phyloP scores from a whole-genome alignment of 257 asterid genomes.

The Cordia subcordata region DNA sequence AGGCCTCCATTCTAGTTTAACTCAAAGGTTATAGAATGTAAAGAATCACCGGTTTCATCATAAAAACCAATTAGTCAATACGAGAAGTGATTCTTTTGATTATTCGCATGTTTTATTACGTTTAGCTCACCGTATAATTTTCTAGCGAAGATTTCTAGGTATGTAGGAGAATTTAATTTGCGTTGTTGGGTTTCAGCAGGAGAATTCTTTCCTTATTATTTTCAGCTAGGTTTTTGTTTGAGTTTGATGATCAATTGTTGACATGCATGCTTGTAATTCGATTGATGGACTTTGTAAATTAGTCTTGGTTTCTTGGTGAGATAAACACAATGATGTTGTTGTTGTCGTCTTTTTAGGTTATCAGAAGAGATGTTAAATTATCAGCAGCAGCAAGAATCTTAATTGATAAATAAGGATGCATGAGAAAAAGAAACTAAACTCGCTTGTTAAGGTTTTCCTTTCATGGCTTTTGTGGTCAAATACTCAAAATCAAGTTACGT shows the following conservation, averaged over 20 bases:
- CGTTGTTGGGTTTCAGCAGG: background rate
- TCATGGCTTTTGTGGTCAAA: background rate
- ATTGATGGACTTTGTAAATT: background rate
- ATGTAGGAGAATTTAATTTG: background rate
- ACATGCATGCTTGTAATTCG: background rate
- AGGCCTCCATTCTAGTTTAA: slow-evolving; percentile 30
- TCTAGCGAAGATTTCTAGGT: background rate
- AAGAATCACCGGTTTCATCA: background rate
- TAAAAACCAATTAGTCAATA: no score
- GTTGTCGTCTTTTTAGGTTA: background rate
- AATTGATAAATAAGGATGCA: background rate
- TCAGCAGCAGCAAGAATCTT: background rate
- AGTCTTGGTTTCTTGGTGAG: background rate
- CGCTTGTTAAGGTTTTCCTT: background rate
- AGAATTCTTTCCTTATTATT: background rate
- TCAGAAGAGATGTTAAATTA: background rate
- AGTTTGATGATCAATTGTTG: background rate
- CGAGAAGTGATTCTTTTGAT: slow-evolving; percentile 1
- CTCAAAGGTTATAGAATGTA: background rate
- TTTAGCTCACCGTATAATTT: background rate
- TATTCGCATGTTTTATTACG: background rate
- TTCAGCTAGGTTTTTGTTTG: background rate
- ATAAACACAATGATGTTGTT: background rate
- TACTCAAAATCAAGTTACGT: background rate
- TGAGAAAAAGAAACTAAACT: background rate